phyloP scores from a whole-genome alignment of 768 basidiomycete species.

The Lyophyllum shimeji region DNA sequence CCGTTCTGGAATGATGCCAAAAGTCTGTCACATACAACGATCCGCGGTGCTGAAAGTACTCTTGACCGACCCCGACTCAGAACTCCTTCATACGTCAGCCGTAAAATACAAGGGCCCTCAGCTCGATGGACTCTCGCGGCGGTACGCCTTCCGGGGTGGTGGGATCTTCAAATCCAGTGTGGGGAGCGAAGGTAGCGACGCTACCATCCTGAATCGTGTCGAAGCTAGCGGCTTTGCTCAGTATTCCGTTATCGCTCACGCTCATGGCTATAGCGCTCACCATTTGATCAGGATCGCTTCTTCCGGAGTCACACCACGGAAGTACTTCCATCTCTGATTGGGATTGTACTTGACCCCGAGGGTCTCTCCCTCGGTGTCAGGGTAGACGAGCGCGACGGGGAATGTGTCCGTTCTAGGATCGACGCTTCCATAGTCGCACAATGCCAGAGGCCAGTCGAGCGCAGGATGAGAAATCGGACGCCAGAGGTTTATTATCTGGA shows the following conservation, averaged over 20 bases:
- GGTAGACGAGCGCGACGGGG: constrained; percentile 45
- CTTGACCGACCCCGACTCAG: no score
- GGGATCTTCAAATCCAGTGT: constrained; percentile 61
- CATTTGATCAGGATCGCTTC: constrained; percentile 56
- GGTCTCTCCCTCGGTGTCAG: constrained; percentile 54
- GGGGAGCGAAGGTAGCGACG: constrained; percentile 57
- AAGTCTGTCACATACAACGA: no score
- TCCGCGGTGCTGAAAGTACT: no score
- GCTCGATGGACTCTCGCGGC: constrained; percentile 57
- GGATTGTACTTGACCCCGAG: constrained; percentile 44
- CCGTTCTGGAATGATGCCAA: no score
- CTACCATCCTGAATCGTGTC: constrained; percentile 41
- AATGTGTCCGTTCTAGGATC: constrained; percentile 39
- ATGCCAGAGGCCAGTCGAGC: constrained; percentile 47
- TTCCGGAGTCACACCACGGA: constrained; percentile 44
- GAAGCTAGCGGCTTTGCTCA: constrained; percentile 24
- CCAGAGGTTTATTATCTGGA: constrained; percentile 65
- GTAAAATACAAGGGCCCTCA: constrained; percentile 63
- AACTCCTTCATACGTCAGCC: constrained; percentile 26
- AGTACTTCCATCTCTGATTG: constrained; percentile 53
- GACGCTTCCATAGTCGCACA: constrained; percentile 52
- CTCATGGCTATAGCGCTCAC: constrained; percentile 24
- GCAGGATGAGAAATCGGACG: constrained; percentile 50
- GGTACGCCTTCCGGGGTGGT: constrained; percentile 49
- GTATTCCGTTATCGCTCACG: neutral